phyloP scores from a whole-genome alignment of 2,329 filamentous ascomycete species.

The Ascochyta lentis region DNA sequence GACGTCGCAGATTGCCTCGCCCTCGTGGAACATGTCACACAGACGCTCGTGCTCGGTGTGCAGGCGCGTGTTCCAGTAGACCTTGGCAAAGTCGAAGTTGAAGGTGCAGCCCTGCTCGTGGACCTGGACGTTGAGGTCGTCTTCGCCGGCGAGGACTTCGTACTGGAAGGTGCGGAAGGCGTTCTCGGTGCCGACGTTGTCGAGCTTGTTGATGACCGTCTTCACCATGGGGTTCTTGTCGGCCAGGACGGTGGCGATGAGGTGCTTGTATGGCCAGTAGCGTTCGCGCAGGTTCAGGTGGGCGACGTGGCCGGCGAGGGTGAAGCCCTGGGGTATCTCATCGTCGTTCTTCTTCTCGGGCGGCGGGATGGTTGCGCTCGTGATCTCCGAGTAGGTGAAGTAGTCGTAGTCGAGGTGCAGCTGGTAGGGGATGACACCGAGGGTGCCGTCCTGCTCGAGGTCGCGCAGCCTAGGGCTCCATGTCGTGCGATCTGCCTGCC shows the following conservation, averaged over 20 bases:
- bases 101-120: slow-evolving; percentile 86
- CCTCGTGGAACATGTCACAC: slow-evolving; percentile 75
- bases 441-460: slow-evolving; percentile 70
- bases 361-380: slow-evolving; percentile 73
- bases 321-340: slow-evolving; percentile 86
- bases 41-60: slow-evolving; percentile 87
- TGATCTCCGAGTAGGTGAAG: slow-evolving; percentile 87
- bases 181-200: slow-evolving; percentile 83
- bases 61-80: slow-evolving; percentile 97
- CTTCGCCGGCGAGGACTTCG: slow-evolving; percentile 82
- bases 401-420: slow-evolving; percentile 81
- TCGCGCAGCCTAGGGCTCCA: slow-evolving; percentile 76
- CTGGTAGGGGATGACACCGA: slow-evolving; percentile 77
- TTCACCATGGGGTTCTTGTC: slow-evolving; percentile 85
- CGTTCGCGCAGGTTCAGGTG: slow-evolving; percentile 88
- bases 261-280: slow-evolving; percentile 82
- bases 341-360: slow-evolving; percentile 76
- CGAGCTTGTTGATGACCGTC: slow-evolving; percentile 95
- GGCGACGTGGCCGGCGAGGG: slow-evolving; percentile 89
- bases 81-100: slow-evolving; percentile 90
- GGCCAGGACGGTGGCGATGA: slow-evolving; percentile 83
- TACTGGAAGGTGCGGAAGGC: slow-evolving; percentile 92
- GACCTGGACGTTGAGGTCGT: slow-evolving; percentile 83
- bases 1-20: slow-evolving; percentile 91
- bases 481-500: slow-evolving; percentile 68